Conservation (phyloP, 1,284 basidiomycete species). For the Irpex sp. region DNA sequence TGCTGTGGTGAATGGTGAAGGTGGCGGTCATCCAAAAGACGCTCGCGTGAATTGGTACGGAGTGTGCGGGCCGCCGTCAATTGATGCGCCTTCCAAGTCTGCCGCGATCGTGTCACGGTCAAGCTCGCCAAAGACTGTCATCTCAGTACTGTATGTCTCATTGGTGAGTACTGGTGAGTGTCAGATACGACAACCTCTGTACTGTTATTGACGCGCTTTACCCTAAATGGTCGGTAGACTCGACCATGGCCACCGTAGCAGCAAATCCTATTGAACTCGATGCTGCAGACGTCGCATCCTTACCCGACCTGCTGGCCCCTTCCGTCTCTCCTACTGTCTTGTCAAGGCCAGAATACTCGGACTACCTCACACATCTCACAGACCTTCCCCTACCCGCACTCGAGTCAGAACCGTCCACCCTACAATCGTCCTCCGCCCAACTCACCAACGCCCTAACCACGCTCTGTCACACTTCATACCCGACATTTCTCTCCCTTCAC, state of each 20-base stretch:
- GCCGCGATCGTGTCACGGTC: no score
- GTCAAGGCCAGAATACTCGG: conserved; percentile 21
- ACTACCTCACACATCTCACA: conserved; percentile 61
- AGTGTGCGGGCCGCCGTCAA: background rate
- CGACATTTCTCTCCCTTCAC: conserved; percentile 83
- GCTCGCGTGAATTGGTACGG: background rate
- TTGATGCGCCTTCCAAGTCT: background rate
- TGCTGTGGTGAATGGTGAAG: background rate
- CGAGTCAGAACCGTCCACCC: conserved; percentile 61
- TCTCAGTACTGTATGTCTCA: no score
- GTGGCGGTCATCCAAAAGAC: background rate
- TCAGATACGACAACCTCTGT: background rate
- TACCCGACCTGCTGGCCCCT: conserved; percentile 5
- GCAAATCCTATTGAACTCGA: background rate
- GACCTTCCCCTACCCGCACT: conserved; percentile 62
- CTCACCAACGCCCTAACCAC: conserved; percentile 84
- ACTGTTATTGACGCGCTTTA: background rate
- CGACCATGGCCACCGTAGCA: background rate
- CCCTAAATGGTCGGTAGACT: background rate
- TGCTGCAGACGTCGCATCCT: background rate
- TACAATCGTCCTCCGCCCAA: conserved; percentile 77
- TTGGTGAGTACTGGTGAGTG: background rate
- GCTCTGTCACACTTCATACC: conserved; percentile 83
- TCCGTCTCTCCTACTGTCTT: conserved; percentile 10
- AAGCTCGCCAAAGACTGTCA: background rate